Conservation (phyloP, 192 early-diverging fungal species). For the Linnemannia exigua region DNA sequence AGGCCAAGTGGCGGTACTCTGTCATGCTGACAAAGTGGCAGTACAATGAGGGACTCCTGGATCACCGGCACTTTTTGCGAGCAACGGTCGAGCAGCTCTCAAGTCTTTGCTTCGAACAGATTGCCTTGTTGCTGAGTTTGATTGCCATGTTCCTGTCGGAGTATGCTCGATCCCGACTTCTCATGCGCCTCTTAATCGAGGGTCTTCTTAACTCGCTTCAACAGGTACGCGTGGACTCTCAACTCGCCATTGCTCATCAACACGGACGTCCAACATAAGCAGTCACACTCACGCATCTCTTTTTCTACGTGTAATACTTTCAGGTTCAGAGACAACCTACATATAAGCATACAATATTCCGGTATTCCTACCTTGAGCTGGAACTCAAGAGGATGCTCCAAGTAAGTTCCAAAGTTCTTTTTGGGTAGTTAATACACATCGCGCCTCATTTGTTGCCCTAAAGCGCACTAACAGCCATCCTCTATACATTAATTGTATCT, state of each 20-base stretch:
- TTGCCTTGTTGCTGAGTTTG: constrained; percentile 59
- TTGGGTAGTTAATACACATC: too few relatives aligned
- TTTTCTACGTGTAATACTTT: too few relatives aligned
- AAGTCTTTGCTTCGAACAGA: constrained; percentile 56
- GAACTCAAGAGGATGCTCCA: constrained; percentile 66
- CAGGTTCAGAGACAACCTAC: constrained; percentile 46
- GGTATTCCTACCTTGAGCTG: constrained; percentile 59
- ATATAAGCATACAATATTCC: constrained; percentile 37
- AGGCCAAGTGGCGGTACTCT: constrained; percentile 61
- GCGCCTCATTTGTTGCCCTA: neutral
- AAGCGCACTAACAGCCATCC: neutral
- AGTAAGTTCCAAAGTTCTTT: constrained; percentile 27
- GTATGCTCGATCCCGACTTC: constrained; percentile 64
- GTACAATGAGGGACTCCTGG: constrained; percentile 67
- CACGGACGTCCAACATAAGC: neutral
- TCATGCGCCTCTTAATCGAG: constrained; percentile 69
- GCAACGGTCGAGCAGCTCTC: constrained; percentile 59
- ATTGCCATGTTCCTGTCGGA: constrained; percentile 68
- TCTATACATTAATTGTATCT: neutral
- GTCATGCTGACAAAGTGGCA: constrained; percentile 69
- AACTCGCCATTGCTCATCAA: neutral
- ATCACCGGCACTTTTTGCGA: constrained; percentile 67
- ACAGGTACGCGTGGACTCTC: constrained; percentile 60
- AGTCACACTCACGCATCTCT: neutral
- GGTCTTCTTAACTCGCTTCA: constrained; percentile 62